A percentile compares a stretch with the other conserved stretches of the same genome.
These are phyloP conservation scores for Phialemoniopsis sp. DNA, from an alignment of 2,329 filamentous ascomycete species.

Conservation along the genomic window DNA sequence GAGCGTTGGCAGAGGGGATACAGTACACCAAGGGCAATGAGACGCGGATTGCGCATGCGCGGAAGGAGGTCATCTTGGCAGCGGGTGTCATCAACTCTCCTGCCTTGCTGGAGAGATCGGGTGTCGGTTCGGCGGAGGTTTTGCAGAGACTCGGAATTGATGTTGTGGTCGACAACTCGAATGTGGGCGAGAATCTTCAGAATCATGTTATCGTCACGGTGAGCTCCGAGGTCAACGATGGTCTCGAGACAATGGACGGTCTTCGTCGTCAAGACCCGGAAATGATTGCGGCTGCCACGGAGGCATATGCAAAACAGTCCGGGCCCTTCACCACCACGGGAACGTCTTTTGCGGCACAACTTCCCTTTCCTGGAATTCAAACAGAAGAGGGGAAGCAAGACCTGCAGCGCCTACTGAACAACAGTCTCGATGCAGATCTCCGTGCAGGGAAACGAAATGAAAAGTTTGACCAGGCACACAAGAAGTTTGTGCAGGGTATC, in stretches of 20 bases:
- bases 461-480: too few relatives aligned
- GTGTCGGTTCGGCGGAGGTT: slow-evolving; percentile 45
- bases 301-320: slow-evolving; percentile 19
- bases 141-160: slow-evolving; percentile 41
- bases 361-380: slow-evolving; percentile 30
- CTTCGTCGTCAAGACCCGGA: slow-evolving; percentile 20
- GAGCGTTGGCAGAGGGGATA: too few relatives aligned
- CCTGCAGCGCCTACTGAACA: slow-evolving; percentile 21
- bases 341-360: slow-evolving; percentile 29
- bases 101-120: slow-evolving; percentile 24
- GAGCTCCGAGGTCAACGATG: slow-evolving; percentile 17
- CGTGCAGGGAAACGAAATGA: too few relatives aligned
- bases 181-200: slow-evolving; percentile 50
- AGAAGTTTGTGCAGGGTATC: too few relatives aligned
- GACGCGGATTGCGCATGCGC: too few relatives aligned
- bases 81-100: slow-evolving; percentile 5
- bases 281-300: too few relatives aligned
- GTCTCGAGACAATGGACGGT: slow-evolving; percentile 24
- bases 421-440: too few relatives aligned
- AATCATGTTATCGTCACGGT: slow-evolving; percentile 14
- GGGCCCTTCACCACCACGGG: slow-evolving; percentile 26
- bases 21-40: too few relatives aligned
- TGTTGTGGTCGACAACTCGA: slow-evolving; percentile 47
- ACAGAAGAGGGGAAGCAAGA: slow-evolving; percentile 20
- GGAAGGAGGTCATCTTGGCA: slow-evolving; percentile 7